Base-by-base conservation (phyloP, 2,329 filamentous ascomycete species). In the Clarireedia sp. region DNA sequence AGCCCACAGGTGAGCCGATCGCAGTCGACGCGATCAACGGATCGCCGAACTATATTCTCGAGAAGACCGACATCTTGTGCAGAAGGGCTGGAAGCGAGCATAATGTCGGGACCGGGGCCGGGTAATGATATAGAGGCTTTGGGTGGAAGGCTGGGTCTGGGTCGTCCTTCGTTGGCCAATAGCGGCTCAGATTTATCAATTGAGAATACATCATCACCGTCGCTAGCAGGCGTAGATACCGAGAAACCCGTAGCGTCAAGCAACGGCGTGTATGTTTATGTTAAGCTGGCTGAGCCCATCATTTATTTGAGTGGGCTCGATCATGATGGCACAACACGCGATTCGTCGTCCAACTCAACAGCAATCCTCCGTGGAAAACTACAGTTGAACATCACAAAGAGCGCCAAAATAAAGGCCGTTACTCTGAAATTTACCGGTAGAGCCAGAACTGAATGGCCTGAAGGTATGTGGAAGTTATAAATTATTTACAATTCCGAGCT, bases 371-470 rank as follows among this genome's bases (percentile, higher is more conserved):
- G 94, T 55, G 94, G 94, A 17, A 90, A 85, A 62, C 72, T 99
- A 55, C 86, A 89, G 64, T 70, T 99, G 40, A 86, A 86, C 57
- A 81, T 97, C 12, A 85, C 87, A 46, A 97, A 97, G 68, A 87
- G 89, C 61, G 83, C 90, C 47, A 99, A 99, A 72, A 85, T 99
- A 62, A 96, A 96, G 74, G 86, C 89, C 3, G 81, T 99, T 23
- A 90, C 87, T 5, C 76, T 99, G 51, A 92, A 89, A 65, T 88
- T 99, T 63, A 81, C 85, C 41, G 94, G 92, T 29, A 86, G 84
- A 67, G 89, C 90, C 3, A 82, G 87, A 60, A 97, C 94, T 1
- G 90, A 96, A 67, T 99, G 94, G 94, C 92, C 94, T 16, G 94
- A 97, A 74, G 90, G 83, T 80, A 74, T 87, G 79, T 78, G n/a